Base-by-base conservation (phyloP, 306 rosid species). In the Carpinus fangiana region DNA sequence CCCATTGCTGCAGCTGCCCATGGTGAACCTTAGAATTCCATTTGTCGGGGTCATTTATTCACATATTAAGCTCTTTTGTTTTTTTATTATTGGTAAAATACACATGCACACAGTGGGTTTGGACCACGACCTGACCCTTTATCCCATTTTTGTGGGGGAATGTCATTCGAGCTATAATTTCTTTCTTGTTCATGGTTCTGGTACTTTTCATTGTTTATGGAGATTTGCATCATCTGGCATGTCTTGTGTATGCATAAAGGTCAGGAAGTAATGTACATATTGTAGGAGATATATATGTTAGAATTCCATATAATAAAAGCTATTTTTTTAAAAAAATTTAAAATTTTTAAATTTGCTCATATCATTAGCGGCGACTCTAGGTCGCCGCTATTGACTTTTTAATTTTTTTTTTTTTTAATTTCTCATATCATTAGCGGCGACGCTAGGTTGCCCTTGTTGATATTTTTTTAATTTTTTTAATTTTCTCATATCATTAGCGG, bases 1-100 rank as follows among this genome's bases (percentile, higher is more conserved):
- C 97, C 98, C 17, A 79, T 95, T 85, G 91, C 74, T 67, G 98
- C 97, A 77, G 98, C 98, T 65, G 94, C 89, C 83, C 88, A 86
- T 72, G 98, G 98, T 95, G 78, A 82, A 80, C 73, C 45, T 62
- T 73, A 2, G 53, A 41, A 50, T 54, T 53, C 57, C 65, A 56
- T 51, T 82, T 43, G 12, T 43, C 59, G 71, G 50, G 45, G 28
- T 72, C 65, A 75, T 73, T 68, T 66, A 75, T 68, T 68, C 50
- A 51, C 16, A 77, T 47, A 66, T 71, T 53, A 69, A 82, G 55
- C 23, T 55, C 26, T 55, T 55, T 55, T 53, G 16, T 47, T 31
- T 54, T 54, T 73, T 81, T 41, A 13, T 43, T n/a, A 48, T 48
- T 57, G 13, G 31, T 57, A 56, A 59, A 36, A 10, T 4, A 4